These are phyloP conservation scores for Chrysoporthe puriensis DNA, from an alignment of 2,329 filamentous ascomycete species.

Conservation along the genomic window DNA sequence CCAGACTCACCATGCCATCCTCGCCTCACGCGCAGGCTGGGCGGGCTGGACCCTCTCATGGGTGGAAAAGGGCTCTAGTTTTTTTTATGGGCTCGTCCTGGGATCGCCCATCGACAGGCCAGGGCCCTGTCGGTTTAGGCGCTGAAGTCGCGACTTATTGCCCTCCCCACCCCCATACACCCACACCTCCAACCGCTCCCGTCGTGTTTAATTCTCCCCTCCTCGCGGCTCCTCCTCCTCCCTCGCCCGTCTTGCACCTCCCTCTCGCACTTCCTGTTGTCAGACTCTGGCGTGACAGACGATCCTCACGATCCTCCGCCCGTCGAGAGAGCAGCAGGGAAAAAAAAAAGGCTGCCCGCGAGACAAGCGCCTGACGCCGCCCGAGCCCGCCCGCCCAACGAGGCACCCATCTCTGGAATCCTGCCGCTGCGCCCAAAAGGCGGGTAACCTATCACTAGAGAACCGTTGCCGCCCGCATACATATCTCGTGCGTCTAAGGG, in stretches of 20 bases:
- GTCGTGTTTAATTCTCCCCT: slow-evolving; percentile 27
- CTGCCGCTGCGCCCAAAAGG: slow-evolving; percentile 33
- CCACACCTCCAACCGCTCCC: slow-evolving; percentile 30
- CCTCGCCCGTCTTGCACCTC: slow-evolving; percentile 20
- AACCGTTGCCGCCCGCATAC: slow-evolving; percentile 40
- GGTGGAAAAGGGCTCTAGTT: slow-evolving; percentile 46
- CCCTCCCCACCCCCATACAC: slow-evolving; percentile 41
- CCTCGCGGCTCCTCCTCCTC: slow-evolving; percentile 20
- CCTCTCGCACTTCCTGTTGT: neutral
- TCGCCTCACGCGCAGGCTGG: slow-evolving; percentile 33
- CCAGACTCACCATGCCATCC: slow-evolving; percentile 43
- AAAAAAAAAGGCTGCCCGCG: slow-evolving; percentile 34
- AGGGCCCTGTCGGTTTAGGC: slow-evolving; percentile 44
- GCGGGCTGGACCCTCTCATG: slow-evolving; percentile 41
- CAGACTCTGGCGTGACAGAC: slow-evolving; percentile 18
- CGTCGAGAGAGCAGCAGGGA: slow-evolving; percentile 5
- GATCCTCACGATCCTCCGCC: slow-evolving; percentile 10
- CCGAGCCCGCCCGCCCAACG: slow-evolving; percentile 16
- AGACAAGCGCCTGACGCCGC: slow-evolving; percentile 42
- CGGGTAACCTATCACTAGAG: slow-evolving; percentile 33
- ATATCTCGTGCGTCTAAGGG: slow-evolving; percentile 36
- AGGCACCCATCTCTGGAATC: slow-evolving; percentile 28
- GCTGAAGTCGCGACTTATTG: slow-evolving; percentile 48
- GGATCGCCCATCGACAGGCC: slow-evolving; percentile 48
- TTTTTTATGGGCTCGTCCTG: slow-evolving; percentile 47